Base-by-base conservation (phyloP, 1,284 basidiomycete species). In the Fistulina hepatica region DNA sequence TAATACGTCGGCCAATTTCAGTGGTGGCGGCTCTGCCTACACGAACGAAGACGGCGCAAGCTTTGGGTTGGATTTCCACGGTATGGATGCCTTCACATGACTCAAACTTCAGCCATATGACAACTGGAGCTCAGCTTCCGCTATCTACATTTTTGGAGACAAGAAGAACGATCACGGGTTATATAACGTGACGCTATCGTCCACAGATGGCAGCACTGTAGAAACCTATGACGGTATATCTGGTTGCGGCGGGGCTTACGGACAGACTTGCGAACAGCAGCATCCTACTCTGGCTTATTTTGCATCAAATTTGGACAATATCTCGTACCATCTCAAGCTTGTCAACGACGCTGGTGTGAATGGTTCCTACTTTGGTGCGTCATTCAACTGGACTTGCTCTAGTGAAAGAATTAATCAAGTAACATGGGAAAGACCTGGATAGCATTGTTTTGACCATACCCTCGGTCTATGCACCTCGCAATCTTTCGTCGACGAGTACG, bases 131-230 rank as follows among this genome's bases (percentile, higher is more conserved):
- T 10, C 41, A 65, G 62, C 59, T 20, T 62, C 61, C n/a, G 58
- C 62, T 2, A 50, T 67, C 17, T 64, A 63, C 38, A 51, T 65
- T 12, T 56, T 65, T 20, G 63, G 64, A 2, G 64, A 67, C 52
- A 65, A 64, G 48, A 63, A 61, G 47, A 64, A 67, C 39, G 60
- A 65, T 42, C 63, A 67, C 40, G 55, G 64, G 1, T 44, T 58
- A 3, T 67, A 63, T 46, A 55, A 48, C 16, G 58, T 63, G 19
- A 45, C 46, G 4, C 52, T 67, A 4, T 16, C 10, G 10, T 31
- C 28, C 28, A 11, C 9, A 13, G 62, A 65, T 44, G 47, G 49
- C 28, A 44, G 45, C 3, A 45, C 57, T 11, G 40, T 54, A 10
- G 46, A 58, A 36, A 44, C 53, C 4, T 58, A 52, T 41, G 51